Evolutionary conservation across 495 filamentous ascomycete genomes (phyloP).

Genomic region (Daldinia caldariorum): DNA sequence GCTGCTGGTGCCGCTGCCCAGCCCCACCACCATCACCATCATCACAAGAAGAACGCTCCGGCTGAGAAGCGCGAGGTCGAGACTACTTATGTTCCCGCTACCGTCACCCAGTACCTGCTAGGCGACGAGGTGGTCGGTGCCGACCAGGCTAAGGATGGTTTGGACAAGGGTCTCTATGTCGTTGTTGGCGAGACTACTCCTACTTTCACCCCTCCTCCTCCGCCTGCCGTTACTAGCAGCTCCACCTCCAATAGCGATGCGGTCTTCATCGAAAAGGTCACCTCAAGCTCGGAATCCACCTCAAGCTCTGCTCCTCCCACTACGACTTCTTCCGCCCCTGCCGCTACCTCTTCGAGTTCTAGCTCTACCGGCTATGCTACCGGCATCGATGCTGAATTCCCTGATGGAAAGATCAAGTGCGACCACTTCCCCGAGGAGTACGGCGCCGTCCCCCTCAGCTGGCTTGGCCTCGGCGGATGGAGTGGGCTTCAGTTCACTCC

Average conservation of each 20-base stretch:
- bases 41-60: constrained; percentile 50
- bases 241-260: constrained; percentile 45
- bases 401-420: constrained; percentile 78
- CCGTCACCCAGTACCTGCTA: constrained; percentile 68
- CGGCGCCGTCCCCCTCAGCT: constrained; percentile 77
- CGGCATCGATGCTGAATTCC: constrained; percentile 76
- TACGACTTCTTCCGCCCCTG: constrained; percentile 39
- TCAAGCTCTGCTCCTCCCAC: constrained; percentile 17
- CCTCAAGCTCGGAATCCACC: constrained; percentile 35
- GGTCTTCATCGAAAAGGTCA: constrained; percentile 46
- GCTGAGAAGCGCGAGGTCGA: constrained; percentile 58
- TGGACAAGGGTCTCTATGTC: constrained; percentile 64
- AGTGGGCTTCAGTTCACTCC: constrained; percentile 76
- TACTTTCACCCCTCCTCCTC: constrained; percentile 52
- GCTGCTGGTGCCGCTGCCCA: constrained; percentile 56
- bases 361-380: constrained; percentile 50
- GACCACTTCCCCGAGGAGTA: constrained; percentile 80
- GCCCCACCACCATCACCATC: constrained; percentile 59
- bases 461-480: constrained; percentile 77
- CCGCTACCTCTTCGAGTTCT: constrained; percentile 36
- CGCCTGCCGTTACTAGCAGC: constrained; percentile 40
- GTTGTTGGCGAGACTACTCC: constrained; percentile 61
- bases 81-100: constrained; percentile 58
- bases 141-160: constrained; percentile 68
- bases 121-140: constrained; percentile 63